These are phyloP conservation scores for Typha latifolia DNA, from an alignment of 176 grass and related monocot species.

Conservation along the genomic window DNA sequence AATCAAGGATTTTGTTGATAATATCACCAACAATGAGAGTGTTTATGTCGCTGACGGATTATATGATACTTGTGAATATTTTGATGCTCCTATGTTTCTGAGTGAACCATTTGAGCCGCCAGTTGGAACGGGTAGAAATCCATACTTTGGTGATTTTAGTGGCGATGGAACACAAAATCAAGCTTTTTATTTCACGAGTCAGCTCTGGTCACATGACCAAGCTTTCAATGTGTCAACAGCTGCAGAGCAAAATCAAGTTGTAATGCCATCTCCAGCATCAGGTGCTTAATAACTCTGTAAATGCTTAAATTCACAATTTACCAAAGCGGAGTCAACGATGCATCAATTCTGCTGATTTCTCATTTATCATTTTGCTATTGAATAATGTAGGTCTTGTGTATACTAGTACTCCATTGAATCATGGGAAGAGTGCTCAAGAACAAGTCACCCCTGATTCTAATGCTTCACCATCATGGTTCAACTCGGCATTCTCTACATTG, in stretches of 20 bases:
- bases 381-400: conserved; percentile 38
- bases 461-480: conserved; percentile 53
- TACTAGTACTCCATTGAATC: conserved; percentile 15
- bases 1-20: conserved; percentile 64
- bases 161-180: conserved; percentile 24
- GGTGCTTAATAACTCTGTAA: conserved; percentile 32
- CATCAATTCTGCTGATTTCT: neutral
- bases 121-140: conserved; percentile 25
- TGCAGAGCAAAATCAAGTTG: conserved; percentile 28
- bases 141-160: conserved; percentile 32
- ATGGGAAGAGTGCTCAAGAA: conserved; percentile 11
- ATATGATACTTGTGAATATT: conserved; percentile 34
- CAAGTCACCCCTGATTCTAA: conserved; percentile 9
- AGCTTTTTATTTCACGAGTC: conserved; percentile 28
- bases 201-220: conserved; percentile 37
- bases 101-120: conserved; percentile 32
- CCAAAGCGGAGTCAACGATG: neutral
- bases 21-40: conserved; percentile 14
- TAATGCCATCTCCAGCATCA: conserved; percentile 38
- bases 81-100: conserved; percentile 42
- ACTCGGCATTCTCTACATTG: conserved; percentile 41
- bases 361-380: conserved; percentile 16
- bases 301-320: conserved; percentile 6
- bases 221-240: conserved; percentile 26
- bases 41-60: conserved; percentile 18